These are phyloP conservation scores for Entamoeba dispar DNA, from an alignment of 208 protist genomes.

Conservation along the genomic window DNA sequence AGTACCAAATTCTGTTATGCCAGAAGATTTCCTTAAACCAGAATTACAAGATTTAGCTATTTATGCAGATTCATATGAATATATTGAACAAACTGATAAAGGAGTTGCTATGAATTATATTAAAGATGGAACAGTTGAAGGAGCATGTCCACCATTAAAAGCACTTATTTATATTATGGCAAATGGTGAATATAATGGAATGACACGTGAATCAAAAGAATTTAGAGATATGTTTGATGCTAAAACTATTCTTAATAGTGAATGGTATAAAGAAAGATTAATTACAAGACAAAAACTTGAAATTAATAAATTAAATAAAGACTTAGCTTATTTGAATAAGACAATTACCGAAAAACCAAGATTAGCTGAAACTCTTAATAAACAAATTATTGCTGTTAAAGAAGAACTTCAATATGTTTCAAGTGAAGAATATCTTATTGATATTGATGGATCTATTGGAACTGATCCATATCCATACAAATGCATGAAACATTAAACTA, in stretches of 20 bases:
- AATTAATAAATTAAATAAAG: background rate
- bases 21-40: slow-evolving; percentile 23
- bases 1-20: slow-evolving; percentile 25
- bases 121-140: slow-evolving; percentile 25
- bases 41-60: slow-evolving; percentile 19
- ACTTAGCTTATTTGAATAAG: background rate
- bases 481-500: background rate
- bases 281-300: background rate
- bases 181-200: slow-evolving; percentile 24
- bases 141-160: slow-evolving; percentile 26
- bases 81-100: slow-evolving; percentile 16
- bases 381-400: background rate
- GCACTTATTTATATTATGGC: slow-evolving; percentile 27
- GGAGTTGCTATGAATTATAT: slow-evolving; percentile 16
- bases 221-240: slow-evolving; percentile 20
- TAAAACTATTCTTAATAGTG: slow-evolving; percentile 18
- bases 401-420: background rate
- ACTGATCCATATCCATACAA: background rate
- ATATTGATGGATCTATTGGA: background rate
- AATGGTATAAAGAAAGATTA: slow-evolving; percentile 19
- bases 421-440: background rate
- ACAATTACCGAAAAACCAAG: background rate
- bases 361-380: background rate
- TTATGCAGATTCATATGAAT: slow-evolving; percentile 22
- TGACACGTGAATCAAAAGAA: slow-evolving; percentile 13